A percentile compares a stretch with the other conserved stretches of the same genome.
These are phyloP conservation scores for Pestalotiopsis sp. DNA, from an alignment of 2,329 filamentous ascomycete species.

Conservation along the genomic window DNA sequence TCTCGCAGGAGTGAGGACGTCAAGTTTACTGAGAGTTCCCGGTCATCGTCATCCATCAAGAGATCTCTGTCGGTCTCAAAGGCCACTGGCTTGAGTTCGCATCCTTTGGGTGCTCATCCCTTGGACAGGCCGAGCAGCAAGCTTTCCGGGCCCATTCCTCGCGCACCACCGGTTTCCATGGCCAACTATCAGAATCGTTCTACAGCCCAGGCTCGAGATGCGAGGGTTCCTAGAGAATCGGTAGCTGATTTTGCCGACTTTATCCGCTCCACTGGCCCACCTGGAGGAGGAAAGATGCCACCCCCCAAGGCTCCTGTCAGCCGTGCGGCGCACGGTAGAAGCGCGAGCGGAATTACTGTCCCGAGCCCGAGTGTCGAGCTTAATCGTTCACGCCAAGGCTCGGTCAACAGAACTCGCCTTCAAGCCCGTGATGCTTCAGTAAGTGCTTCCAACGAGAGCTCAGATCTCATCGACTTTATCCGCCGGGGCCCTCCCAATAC, in stretches of 20 bases:
- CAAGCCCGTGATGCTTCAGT: slow-evolving; percentile 72
- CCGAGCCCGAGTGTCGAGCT: slow-evolving; percentile 38
- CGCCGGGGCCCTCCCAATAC: slow-evolving; percentile 73
- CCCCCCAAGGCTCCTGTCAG: slow-evolving; percentile 25
- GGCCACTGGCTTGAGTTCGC: slow-evolving; percentile 37
- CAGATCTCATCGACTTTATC: slow-evolving; percentile 94
- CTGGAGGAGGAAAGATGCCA: slow-evolving; percentile 34
- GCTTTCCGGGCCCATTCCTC: slow-evolving; percentile 28
- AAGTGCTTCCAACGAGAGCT: slow-evolving; percentile 65
- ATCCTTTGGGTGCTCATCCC: slow-evolving; percentile 30
- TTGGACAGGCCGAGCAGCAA: slow-evolving; percentile 25
- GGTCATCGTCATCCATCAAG: slow-evolving; percentile 43
- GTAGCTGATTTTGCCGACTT: slow-evolving; percentile 86
- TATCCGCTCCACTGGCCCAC: slow-evolving; percentile 79
- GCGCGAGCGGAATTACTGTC: slow-evolving; percentile 29
- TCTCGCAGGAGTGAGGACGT: slow-evolving; percentile 48
- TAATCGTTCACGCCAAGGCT: slow-evolving; percentile 32
- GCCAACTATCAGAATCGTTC: slow-evolving; percentile 32
- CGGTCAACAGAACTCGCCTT: slow-evolving; percentile 52
- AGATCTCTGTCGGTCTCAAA: slow-evolving; percentile 42
- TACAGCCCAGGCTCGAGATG: slow-evolving; percentile 63
- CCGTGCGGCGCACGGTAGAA: slow-evolving; percentile 27
- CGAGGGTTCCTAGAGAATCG: slow-evolving; percentile 69
- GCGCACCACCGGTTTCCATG: slow-evolving; percentile 30
- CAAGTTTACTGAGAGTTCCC: slow-evolving; percentile 37